Conservation (phyloP, 768 basidiomycete genomes). For the Gymnopilus junonius region DNA sequence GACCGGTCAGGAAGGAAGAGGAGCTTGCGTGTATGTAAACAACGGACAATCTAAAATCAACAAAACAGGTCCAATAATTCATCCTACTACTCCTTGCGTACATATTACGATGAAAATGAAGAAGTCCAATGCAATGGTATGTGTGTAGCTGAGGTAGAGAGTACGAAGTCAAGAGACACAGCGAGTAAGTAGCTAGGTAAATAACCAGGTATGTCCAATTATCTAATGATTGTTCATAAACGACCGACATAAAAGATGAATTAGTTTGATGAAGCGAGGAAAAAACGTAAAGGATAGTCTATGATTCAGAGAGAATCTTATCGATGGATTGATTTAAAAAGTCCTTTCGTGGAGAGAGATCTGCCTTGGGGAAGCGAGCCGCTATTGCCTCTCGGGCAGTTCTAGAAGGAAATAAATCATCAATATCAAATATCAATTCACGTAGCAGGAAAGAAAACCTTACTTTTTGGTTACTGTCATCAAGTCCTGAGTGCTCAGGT, state of each 20-base stretch:
- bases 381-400: slow-evolving; percentile 90
- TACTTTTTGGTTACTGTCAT: slow-evolving; percentile 98
- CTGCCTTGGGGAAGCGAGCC: slow-evolving; percentile 92
- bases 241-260: background rate
- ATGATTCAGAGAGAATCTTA: slow-evolving; percentile 85
- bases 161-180: slow-evolving; percentile 2
- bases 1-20: too few species aligned
- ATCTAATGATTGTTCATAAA: slow-evolving; percentile 14
- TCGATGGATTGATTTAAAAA: slow-evolving; percentile 97
- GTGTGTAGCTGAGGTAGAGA: background rate
- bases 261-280: slow-evolving; percentile 1
- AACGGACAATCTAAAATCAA: too few species aligned
- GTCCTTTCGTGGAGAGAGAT: slow-evolving; percentile 80
- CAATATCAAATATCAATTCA: slow-evolving; percentile 5
- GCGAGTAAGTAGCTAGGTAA: slow-evolving; percentile 6
- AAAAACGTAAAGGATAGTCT: slow-evolving; percentile 32
- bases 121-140: slow-evolving; percentile 11
- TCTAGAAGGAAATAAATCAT: slow-evolving; percentile 41
- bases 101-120: slow-evolving; percentile 9
- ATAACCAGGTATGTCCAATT: slow-evolving; percentile 1
- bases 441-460: slow-evolving; percentile 33
- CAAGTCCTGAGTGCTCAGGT: slow-evolving; percentile 89
- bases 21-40: too few species aligned
- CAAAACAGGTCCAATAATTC: slow-evolving; percentile 1
- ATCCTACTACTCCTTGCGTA: slow-evolving; percentile 9